Evolutionary conservation across 2,329 filamentous ascomycete species (phyloP).

Genomic region (Phoma herbarum): DNA sequence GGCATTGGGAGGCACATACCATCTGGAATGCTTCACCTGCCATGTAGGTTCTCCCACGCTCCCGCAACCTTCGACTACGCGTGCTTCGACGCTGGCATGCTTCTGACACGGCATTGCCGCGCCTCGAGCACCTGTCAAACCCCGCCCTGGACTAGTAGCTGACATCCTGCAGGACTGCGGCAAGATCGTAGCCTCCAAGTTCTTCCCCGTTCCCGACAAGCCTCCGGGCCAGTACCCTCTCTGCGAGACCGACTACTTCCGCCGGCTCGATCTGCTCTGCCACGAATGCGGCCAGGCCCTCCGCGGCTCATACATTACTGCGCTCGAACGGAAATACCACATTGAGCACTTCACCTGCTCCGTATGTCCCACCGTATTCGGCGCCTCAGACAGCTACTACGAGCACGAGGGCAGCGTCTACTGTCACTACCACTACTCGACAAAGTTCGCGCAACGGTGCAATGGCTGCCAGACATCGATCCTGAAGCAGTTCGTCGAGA

Average conservation of each 20-base stretch:
- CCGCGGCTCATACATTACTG: conserved; percentile 96
- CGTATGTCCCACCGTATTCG: conserved; percentile 96
- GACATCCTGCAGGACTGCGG: conserved; percentile 80
- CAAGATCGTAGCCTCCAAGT: conserved; percentile 97
- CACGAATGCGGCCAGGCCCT: conserved; percentile 91
- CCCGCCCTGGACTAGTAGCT: conserved; percentile 1
- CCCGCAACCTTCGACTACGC: background rate
- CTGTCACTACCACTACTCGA: conserved; percentile 99
- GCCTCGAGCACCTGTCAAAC: no score
- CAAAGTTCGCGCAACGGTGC: conserved; percentile 93
- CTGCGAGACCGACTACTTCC: conserved; percentile 97
- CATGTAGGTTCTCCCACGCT: conserved; percentile 66
- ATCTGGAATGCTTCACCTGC: conserved; percentile 98
- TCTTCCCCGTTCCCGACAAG: conserved; percentile 95
- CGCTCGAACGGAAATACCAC: conserved; percentile 93
- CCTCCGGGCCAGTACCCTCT: conserved; percentile 90
- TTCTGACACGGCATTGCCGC: background rate
- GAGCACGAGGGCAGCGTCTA: conserved; percentile 97
- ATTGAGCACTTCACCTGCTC: conserved; percentile 99
- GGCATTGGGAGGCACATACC: conserved; percentile 90
- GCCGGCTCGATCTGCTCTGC: conserved; percentile 88
- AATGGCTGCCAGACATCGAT: conserved; percentile 98
- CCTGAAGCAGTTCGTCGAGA: conserved; percentile 98
- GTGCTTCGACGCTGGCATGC: no score
- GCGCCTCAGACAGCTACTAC: conserved; percentile 97